These are phyloP conservation scores for Trichocladium uniseriatum DNA, from an alignment of 495 filamentous ascomycete species.

Conservation along the genomic window DNA sequence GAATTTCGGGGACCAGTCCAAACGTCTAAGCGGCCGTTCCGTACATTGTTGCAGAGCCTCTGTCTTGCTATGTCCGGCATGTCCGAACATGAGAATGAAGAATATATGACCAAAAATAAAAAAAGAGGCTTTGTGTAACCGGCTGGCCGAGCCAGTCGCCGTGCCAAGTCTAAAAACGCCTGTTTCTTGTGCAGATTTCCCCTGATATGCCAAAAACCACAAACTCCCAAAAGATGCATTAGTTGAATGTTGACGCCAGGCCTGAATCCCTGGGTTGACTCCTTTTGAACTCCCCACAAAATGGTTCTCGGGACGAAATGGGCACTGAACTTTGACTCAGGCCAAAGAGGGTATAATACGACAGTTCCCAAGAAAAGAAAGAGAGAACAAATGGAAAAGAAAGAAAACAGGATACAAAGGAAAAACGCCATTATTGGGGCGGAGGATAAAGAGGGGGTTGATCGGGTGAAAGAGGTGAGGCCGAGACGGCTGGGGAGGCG, in stretches of 20 bases:
- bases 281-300: too few relatives aligned
- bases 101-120: neutral
- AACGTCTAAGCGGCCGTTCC: too few relatives aligned
- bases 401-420: neutral
- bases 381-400: neutral
- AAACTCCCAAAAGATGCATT: too few relatives aligned
- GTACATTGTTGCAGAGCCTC: slow-evolving; percentile 9
- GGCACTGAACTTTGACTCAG: neutral
- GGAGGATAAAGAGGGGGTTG: neutral
- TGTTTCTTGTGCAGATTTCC: neutral
- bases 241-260: too few relatives aligned
- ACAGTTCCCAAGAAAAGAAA: neutral
- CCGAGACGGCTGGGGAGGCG: slow-evolving; percentile 8
- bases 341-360: neutral
- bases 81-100: neutral
- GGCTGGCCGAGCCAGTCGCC: too few relatives aligned
- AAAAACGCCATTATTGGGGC: neutral
- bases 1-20: too few relatives aligned
- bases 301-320: too few relatives aligned
- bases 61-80: neutral
- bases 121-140: slow-evolving; percentile 6
- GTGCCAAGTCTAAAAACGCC: too few relatives aligned
- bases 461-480: neutral
- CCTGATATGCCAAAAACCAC: too few relatives aligned
- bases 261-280: too few relatives aligned